Percentiles rank a stretch among this genome's conserved stretches.
Conservation (phyloP, 371 early-diverging fungal genomes). For the Mucor piriformis region DNA sequence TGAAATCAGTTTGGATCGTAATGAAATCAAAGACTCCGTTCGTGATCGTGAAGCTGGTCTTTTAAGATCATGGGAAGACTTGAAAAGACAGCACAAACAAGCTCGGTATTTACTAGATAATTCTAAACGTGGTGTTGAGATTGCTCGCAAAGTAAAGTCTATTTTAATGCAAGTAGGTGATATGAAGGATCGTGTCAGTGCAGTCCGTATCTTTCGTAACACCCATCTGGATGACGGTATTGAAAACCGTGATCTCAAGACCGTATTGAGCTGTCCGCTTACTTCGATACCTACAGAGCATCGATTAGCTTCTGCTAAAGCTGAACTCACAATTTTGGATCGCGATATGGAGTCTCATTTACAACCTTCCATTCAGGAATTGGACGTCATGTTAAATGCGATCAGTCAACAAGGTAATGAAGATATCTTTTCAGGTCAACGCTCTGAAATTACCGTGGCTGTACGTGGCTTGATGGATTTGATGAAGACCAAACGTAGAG, state of each 20-base stretch:
- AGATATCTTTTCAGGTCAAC: constrained; percentile 44
- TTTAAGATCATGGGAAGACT: constrained; percentile 39
- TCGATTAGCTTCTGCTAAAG: constrained; percentile 40
- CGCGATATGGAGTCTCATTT: constrained; percentile 48
- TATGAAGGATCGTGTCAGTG: constrained; percentile 42
- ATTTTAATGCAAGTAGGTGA: constrained; percentile 48
- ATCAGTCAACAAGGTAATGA: constrained; percentile 19
- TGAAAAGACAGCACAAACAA: constrained; percentile 32
- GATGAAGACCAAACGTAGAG: constrained; percentile 45
- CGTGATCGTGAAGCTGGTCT: constrained; percentile 31
- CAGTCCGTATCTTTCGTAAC: constrained; percentile 33
- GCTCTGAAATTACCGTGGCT: constrained; percentile 46
- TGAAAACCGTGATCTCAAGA: constrained; percentile 29
- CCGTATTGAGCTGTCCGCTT: constrained; percentile 37
- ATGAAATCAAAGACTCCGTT: constrained; percentile 30
- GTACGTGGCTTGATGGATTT: constrained; percentile 36
- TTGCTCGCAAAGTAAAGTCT: constrained; percentile 51
- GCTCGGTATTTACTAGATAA: constrained; percentile 29
- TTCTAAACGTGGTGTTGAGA: constrained; percentile 39
- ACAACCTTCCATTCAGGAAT: constrained; percentile 35
- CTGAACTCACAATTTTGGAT: constrained; percentile 45
- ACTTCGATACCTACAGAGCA: constrained; percentile 47
- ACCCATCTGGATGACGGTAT: constrained; percentile 11
- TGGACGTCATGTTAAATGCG: constrained; percentile 42
- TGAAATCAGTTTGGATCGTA: constrained; percentile 29